These are phyloP conservation scores for Blastobotrys serpentis DNA, from an alignment of 1,139 yeast genomes.

Conservation along the genomic window DNA sequence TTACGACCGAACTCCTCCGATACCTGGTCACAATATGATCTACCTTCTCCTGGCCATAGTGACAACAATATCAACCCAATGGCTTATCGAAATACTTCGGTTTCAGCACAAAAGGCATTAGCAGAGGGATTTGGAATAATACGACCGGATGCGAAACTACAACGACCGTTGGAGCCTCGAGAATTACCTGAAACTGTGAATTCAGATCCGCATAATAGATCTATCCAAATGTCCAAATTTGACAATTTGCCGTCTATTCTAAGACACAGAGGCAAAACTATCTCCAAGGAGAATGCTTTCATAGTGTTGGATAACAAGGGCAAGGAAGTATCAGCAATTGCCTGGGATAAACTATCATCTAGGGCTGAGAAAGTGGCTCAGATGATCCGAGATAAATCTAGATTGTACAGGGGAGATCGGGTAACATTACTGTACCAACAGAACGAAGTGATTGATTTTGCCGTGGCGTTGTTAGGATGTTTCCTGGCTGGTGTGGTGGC, in stretches of 20 bases:
- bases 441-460: constrained; percentile 80
- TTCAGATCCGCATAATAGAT: constrained; percentile 37
- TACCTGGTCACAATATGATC: constrained; percentile 6
- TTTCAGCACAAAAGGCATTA: constrained; percentile 24
- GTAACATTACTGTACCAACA: constrained; percentile 83
- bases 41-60: constrained; percentile 7
- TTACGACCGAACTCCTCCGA: constrained; percentile 4
- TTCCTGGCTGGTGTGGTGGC: constrained; percentile 93
- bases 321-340: constrained; percentile 69
- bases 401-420: constrained; percentile 75
- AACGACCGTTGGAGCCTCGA: constrained; percentile 44
- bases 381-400: constrained; percentile 73
- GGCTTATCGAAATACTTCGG: constrained; percentile 25
- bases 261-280: constrained; percentile 65
- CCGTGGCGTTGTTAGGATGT: constrained; percentile 85
- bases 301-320: constrained; percentile 73
- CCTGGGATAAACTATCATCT: constrained; percentile 87
- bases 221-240: constrained; percentile 40
- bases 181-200: constrained; percentile 40
- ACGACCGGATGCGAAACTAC: constrained; percentile 32
- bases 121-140: constrained; percentile 14
- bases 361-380: constrained; percentile 87
- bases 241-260: constrained; percentile 71
- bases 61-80: constrained; percentile 6
- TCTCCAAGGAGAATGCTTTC: constrained; percentile 69